Conservation (phyloP, 73 alveolate species). For the Paraurostyla sp. region DNA sequence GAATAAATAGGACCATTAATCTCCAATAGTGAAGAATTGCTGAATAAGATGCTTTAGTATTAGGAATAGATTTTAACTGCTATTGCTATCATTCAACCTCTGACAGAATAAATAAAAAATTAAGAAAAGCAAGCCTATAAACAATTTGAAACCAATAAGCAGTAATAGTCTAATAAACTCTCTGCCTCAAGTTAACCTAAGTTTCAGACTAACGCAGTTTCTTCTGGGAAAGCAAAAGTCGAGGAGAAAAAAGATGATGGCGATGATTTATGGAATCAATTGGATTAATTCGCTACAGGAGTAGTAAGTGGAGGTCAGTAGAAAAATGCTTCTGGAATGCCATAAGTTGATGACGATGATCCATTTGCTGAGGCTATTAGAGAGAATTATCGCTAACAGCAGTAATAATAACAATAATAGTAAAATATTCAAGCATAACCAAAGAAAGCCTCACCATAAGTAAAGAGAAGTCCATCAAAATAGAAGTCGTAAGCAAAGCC, state of each 20-base stretch:
- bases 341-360: slow-evolving; percentile 17
- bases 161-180: background rate
- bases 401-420: background rate
- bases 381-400: background rate
- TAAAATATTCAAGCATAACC: no score
- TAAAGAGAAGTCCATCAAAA: no score
- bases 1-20: slow-evolving; percentile 20
- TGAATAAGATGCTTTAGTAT: slow-evolving; percentile 15
- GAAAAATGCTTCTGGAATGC: no score
- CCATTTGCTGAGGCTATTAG: slow-evolving; percentile 55
- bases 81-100: slow-evolving; percentile 44
- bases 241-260: slow-evolving; percentile 9
- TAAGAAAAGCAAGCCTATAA: slow-evolving; percentile 38
- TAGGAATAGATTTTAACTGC: slow-evolving; percentile 45
- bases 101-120: background rate
- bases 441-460: no score
- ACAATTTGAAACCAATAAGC: background rate
- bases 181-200: background rate
- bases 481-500: no score
- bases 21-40: slow-evolving; percentile 14
- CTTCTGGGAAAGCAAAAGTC: background rate
- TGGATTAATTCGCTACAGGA: slow-evolving; percentile 13
- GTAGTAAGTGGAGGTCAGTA: no score
- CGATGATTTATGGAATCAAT: slow-evolving; percentile 35
- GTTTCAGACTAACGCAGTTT: background rate